Conservation (phyloP, 768 basidiomycete genomes). For the Mycena latifolia region DNA sequence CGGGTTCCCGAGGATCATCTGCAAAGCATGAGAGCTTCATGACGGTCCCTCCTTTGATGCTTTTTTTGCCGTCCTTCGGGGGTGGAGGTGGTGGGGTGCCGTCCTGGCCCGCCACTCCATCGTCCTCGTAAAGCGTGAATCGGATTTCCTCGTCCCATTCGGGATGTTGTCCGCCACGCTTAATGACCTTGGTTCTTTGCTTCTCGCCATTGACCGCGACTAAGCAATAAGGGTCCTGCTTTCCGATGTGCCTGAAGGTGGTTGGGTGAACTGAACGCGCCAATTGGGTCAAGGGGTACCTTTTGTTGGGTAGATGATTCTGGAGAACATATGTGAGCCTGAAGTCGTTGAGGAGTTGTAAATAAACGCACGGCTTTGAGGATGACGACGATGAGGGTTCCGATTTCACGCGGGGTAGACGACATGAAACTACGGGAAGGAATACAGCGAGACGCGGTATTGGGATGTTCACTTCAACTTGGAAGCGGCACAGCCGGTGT, state of each 20-base stretch:
- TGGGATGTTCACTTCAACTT: too few species aligned
- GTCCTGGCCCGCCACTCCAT: slow-evolving; percentile 50
- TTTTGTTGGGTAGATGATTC: slow-evolving; percentile 92
- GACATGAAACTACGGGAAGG: slow-evolving; percentile 57
- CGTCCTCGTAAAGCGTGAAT: slow-evolving; percentile 88
- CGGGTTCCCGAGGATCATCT: slow-evolving; percentile 95
- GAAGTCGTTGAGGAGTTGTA: slow-evolving; percentile 36
- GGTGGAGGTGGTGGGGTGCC: slow-evolving; percentile 76
- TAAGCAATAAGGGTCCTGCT: slow-evolving; percentile 96
- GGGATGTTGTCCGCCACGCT: slow-evolving; percentile 97
- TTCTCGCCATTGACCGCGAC: slow-evolving; percentile 86
- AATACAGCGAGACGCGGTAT: slow-evolving; percentile 26
- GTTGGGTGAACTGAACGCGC: slow-evolving; percentile 7
- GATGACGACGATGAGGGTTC: slow-evolving; percentile 93
- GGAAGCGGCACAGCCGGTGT: neutral
- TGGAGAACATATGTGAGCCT: slow-evolving; percentile 42
- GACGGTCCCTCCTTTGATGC: slow-evolving; percentile 76
- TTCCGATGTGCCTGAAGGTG: slow-evolving; percentile 78
- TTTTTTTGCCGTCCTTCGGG: slow-evolving; percentile 68
- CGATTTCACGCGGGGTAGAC: slow-evolving; percentile 78
- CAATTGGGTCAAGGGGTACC: slow-evolving; percentile 10
- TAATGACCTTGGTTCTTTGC: slow-evolving; percentile 92
- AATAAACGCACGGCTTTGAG: slow-evolving; percentile 86
- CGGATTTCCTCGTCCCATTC: slow-evolving; percentile 99
- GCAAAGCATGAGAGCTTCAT: slow-evolving; percentile 93